These are phyloP conservation scores for Saposhnikovia divaricata DNA, from an alignment of 129 eudicot species.

Conservation along the genomic window DNA sequence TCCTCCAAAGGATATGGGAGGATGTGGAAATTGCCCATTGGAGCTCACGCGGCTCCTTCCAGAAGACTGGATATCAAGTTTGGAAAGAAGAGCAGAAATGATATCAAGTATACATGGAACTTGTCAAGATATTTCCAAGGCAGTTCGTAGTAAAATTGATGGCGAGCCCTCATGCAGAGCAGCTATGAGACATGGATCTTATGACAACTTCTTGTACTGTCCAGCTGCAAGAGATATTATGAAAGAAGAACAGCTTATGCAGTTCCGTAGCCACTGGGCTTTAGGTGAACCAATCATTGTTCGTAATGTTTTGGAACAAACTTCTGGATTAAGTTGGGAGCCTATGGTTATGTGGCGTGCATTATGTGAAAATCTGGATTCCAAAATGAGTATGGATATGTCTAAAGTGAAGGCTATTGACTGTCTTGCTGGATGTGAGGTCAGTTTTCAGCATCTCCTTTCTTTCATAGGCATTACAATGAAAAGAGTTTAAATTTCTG, in stretches of 20 bases:
- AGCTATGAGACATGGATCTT: constrained; percentile 43
- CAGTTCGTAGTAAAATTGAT: constrained; percentile 9
- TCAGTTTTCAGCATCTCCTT: constrained; percentile 22
- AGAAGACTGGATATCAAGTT: constrained; percentile 41
- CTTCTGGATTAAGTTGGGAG: constrained; percentile 91
- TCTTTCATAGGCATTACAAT: neutral
- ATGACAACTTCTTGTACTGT: constrained; percentile 57
- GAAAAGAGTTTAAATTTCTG: neutral
- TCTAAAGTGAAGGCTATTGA: constrained; percentile 79
- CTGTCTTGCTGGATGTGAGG: constrained; percentile 88
- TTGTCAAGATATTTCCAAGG: constrained; percentile 2
- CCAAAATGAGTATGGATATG: constrained; percentile 37
- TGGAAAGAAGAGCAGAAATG: constrained; percentile 43
- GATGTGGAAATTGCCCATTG: constrained; percentile 50
- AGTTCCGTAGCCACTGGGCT: constrained; percentile 69
- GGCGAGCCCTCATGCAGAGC: constrained; percentile 31
- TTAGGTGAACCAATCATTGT: constrained; percentile 85
- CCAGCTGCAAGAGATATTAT: constrained; percentile 41
- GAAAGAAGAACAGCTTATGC: constrained; percentile 27
- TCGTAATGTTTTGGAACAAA: constrained; percentile 45
- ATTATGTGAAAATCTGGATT: constrained; percentile 49
- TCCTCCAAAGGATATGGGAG: constrained; percentile 72
- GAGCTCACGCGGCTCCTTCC: constrained; percentile 66
- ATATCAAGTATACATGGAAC: constrained; percentile 20
- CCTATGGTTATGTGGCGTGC: constrained; percentile 99